Conservation (phyloP, 139 green algal genomes). For the Tetradesmus obliquus region DNA sequence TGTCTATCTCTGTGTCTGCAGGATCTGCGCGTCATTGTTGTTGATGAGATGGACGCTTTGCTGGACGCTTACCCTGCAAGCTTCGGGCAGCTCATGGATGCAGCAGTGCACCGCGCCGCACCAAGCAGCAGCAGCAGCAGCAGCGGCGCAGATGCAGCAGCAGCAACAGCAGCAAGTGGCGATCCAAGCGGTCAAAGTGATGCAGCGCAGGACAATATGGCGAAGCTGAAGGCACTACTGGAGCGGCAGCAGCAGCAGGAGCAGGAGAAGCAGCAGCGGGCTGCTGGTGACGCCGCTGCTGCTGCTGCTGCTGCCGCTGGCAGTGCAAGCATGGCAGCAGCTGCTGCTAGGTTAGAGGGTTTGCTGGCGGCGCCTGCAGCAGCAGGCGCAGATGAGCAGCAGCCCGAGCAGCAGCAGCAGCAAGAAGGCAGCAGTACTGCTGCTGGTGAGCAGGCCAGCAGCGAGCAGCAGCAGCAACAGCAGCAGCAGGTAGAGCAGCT, state of each 20-base stretch:
- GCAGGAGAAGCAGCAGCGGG: neutral
- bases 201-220: neutral
- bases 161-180: neutral
- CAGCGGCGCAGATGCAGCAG: neutral
- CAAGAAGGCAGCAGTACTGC: neutral
- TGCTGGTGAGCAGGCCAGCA: neutral
- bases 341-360: constrained; percentile 24
- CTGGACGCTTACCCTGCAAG: constrained; percentile 56
- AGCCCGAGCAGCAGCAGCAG: constrained; percentile 1
- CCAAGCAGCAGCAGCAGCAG: neutral
- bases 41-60: constrained; percentile 74
- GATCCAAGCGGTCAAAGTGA: neutral
- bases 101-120: constrained; percentile 38
- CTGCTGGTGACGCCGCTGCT: neutral
- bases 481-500: neutral
- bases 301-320: neutral
- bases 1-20: neutral
- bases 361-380: constrained; percentile 27
- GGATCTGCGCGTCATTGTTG: constrained; percentile 55
- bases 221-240: neutral
- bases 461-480: constrained; percentile 13
- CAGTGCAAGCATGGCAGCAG: constrained; percentile 21
- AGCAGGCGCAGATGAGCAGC: neutral
- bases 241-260: constrained; percentile 11
- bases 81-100: constrained; percentile 65